Conservation (phyloP, 2,329 filamentous ascomycete genomes). For the Botrytis elliptica region DNA sequence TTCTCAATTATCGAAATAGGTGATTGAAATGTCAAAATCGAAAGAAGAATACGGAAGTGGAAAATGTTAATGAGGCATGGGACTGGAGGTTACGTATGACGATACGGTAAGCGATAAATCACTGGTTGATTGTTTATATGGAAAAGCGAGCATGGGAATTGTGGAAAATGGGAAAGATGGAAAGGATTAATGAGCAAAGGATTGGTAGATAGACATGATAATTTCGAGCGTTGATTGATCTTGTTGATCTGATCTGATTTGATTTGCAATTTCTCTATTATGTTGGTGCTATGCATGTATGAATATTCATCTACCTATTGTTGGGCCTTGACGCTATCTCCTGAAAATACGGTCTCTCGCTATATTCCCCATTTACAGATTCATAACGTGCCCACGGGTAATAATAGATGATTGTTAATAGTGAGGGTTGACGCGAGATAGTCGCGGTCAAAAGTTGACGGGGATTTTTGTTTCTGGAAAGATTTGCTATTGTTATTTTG, state of each 20-base stretch:
- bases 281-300: background rate
- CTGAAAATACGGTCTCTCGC: too few species aligned
- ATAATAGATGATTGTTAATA: background rate
- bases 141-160: background rate
- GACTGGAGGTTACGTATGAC: background rate
- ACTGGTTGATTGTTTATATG: background rate
- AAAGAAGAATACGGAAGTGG: background rate
- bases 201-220: background rate
- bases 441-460: too few species aligned
- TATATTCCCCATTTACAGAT: background rate
- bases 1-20: slow-evolving; percentile 25
- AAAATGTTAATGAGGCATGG: background rate
- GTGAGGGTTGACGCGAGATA: background rate
- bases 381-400: background rate
- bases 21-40: background rate
- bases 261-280: background rate
- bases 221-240: background rate
- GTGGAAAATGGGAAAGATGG: background rate
- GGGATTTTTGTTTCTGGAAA: too few species aligned
- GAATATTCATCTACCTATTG: too few species aligned
- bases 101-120: background rate
- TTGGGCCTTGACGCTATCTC: too few species aligned
- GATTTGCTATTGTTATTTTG: too few species aligned
- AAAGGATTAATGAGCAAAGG: background rate
- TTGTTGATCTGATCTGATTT: background rate